These are phyloP conservation scores for Plasmodium adleri DNA, from an alignment of 169 alveolate genomes.

Conservation along the genomic window DNA sequence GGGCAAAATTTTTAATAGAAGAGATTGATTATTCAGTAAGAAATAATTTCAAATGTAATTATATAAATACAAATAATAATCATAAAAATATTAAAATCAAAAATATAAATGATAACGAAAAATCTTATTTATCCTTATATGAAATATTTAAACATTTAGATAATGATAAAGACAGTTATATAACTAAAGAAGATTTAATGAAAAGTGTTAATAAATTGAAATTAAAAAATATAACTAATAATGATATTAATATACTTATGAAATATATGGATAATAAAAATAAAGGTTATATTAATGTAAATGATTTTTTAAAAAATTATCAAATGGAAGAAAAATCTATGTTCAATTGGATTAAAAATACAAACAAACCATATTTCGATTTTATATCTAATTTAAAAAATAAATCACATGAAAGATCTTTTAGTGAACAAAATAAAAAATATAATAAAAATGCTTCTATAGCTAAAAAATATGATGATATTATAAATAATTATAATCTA, in stretches of 20 bases:
- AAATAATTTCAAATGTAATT: conserved; percentile 46
- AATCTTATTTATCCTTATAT: conserved; percentile 53
- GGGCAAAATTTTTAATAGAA: conserved; percentile 72
- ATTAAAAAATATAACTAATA: conserved; percentile 46
- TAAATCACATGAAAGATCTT: conserved; percentile 19
- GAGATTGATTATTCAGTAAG: conserved; percentile 70
- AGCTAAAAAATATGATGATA: conserved; percentile 57
- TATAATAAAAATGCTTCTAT: conserved; percentile 44
- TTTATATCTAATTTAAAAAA: conserved; percentile 47
- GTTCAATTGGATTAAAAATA: conserved; percentile 72
- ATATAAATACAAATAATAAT: conserved; percentile 8
- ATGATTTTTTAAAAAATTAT: conserved; percentile 61
- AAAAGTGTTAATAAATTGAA: conserved; percentile 49
- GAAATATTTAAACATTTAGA: conserved; percentile 72
- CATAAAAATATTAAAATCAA: not conserved
- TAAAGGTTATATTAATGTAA: conserved; percentile 61
- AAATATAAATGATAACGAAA: conserved; percentile 6
- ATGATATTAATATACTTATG: conserved; percentile 46
- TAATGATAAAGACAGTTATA: conserved; percentile 63
- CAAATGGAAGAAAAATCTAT: conserved; percentile 72
- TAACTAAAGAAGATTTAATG: conserved; percentile 67
- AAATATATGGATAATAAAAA: conserved; percentile 70
- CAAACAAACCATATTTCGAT: conserved; percentile 75
- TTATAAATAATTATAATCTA: conserved; percentile 37
- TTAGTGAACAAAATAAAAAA: conserved; percentile 21